Evolutionary conservation across 176 grass and related monocot species (phyloP).

Genomic region (Guadua angustifolia): DNA sequence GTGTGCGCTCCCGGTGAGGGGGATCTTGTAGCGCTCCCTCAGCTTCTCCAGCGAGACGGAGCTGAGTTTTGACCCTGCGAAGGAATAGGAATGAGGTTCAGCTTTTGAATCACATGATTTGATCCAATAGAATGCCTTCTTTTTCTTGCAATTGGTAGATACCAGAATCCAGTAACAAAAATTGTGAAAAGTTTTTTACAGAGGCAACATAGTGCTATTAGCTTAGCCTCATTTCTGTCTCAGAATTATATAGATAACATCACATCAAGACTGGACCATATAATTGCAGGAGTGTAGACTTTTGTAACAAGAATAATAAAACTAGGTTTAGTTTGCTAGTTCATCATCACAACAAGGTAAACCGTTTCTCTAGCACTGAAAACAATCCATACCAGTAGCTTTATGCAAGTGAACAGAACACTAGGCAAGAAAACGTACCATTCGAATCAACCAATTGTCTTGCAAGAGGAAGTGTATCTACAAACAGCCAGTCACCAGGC

Average conservation of each 20-base stretch:
- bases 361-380: conserved; percentile 28
- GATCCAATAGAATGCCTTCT: neutral
- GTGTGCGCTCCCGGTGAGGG: conserved; percentile 54
- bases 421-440: conserved; percentile 49
- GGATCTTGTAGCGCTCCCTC: conserved; percentile 62
- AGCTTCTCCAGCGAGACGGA: conserved; percentile 50
- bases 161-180: conserved; percentile 26
- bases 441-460: conserved; percentile 53
- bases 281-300: conserved; percentile 3
- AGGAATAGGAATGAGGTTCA: conserved; percentile 33
- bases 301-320: conserved; percentile 28
- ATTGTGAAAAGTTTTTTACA: neutral
- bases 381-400: conserved; percentile 33
- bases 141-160: conserved; percentile 12
- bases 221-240: conserved; percentile 6
- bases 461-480: conserved; percentile 77
- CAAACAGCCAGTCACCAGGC: conserved; percentile 78
- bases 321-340: conserved; percentile 28
- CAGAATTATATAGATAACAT: conserved; percentile 13
- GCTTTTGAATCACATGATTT: conserved; percentile 24
- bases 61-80: conserved; percentile 63
- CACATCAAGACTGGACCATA: neutral
- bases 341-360: conserved; percentile 4
- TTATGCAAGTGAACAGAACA: conserved; percentile 38
- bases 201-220: conserved; percentile 5